phyloP scores from a whole-genome alignment of 176 grass and related monocot genomes.

The Oryza meridionalis region DNA sequence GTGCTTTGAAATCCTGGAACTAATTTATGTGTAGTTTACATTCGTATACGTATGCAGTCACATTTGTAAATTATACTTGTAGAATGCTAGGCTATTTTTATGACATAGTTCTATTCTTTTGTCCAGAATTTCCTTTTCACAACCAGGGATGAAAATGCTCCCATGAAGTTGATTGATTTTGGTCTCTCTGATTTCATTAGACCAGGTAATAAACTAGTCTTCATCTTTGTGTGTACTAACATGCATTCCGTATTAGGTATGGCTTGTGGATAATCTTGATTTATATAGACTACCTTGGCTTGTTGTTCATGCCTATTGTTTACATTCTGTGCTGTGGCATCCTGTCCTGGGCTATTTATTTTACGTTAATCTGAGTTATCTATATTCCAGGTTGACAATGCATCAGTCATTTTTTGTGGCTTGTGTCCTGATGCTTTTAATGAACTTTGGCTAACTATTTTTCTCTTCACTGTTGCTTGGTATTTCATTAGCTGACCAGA shows the following conservation, averaged over 20 bases:
- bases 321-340: slow-evolving; percentile 11
- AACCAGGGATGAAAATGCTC: slow-evolving; percentile 79
- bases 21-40: slow-evolving; percentile 33
- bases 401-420: slow-evolving; percentile 10
- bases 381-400: slow-evolving; percentile 17
- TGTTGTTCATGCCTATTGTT: slow-evolving; percentile 22
- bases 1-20: slow-evolving; percentile 31
- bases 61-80: slow-evolving; percentile 16
- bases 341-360: slow-evolving; percentile 1
- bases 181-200: slow-evolving; percentile 98
- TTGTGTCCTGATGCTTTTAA: slow-evolving; percentile 24
- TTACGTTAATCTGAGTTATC: not conserved
- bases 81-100: slow-evolving; percentile 18
- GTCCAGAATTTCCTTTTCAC: slow-evolving; percentile 98
- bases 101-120: slow-evolving; percentile 50
- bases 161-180: slow-evolving; percentile 99
- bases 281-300: not conserved
- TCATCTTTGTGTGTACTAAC: not conserved
- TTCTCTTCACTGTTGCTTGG: slow-evolving; percentile 9
- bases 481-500: slow-evolving; percentile 37
- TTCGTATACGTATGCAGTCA: not conserved
- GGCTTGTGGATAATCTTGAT: not conserved
- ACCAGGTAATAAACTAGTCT: slow-evolving; percentile 74
- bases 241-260: slow-evolving; percentile 9
- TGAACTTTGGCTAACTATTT: slow-evolving; percentile 27